Evolutionary conservation across 2,329 filamentous ascomycete species (phyloP), one percentile per base, ranked within the genome.

Genomic region (Epichloe scottii): DNA sequence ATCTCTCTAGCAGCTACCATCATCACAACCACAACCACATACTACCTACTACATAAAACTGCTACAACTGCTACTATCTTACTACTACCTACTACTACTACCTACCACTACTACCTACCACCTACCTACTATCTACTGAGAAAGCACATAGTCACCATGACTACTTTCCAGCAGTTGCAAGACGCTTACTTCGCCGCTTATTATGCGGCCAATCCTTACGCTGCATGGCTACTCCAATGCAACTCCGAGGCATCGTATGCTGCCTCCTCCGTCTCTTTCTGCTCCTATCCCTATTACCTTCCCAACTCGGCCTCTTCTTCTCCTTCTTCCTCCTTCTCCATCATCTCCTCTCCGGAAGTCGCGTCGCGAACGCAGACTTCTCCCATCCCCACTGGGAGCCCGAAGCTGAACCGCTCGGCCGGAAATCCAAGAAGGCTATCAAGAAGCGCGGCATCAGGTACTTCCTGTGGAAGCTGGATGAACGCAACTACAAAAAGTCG

Each of bases 381-480:
- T 37, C 10, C 39, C 7, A 26, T 49, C 3, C 15, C n/a, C 26
- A 34, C 6, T 50, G 41, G 48, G 4, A 5, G 19, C 34, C 34
- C 1, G 17, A 39, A 4, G 0, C 0, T 6, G 12, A 39, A 19
- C 2, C 1, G 5, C 35, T 50, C 12, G 12, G 7, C 1, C 10
- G 2, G n/a, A 15, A 5, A 12, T 10, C 35, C 15, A 21, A 12
- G 14, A 7, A 21, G 11, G 7, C 14, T 1, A n/a, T 50, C n/a
- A 34, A 8, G n/a, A 40, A 7, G 15, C 2, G 15, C 1, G 35
- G 48, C 34, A 45, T 50, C 12, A 21, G 17, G 7, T 21, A n/a
- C 35, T 46, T 30, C 42, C 35, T 50, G 10, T n/a, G 5, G 3
- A 14, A n/a, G 10, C 34, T 51, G 54, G 48, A 41, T n/a, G 46